Evolutionary conservation across 352 stramenopile species (phyloP).

Genomic region (Pseudoperonospora humuli): DNA sequence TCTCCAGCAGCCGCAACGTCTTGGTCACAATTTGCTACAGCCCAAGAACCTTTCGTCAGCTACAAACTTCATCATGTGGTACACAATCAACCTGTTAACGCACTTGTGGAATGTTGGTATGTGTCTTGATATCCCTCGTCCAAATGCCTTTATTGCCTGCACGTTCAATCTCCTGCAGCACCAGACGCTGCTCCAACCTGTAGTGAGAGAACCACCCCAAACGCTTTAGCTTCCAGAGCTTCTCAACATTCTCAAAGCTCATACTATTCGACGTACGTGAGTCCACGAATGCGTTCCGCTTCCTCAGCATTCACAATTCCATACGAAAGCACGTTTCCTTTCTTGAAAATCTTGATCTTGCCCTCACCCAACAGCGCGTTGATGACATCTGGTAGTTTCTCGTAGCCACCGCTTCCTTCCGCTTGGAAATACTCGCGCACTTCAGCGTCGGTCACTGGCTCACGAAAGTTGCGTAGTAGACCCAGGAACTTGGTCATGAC

Average conservation of each 20-base stretch:
- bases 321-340: slow-evolving; percentile 79
- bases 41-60: slow-evolving; percentile 5
- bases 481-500: slow-evolving; percentile 66
- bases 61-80: not conserved
- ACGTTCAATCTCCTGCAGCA: slow-evolving; percentile 93
- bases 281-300: slow-evolving; percentile 74
- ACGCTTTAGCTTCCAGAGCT: slow-evolving; percentile 9
- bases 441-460: slow-evolving; percentile 71
- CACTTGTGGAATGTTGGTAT: slow-evolving; percentile 93
- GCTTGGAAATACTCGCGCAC: slow-evolving; percentile 76
- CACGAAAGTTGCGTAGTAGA: slow-evolving; percentile 70
- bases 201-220: slow-evolving; percentile 11
- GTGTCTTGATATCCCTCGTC: slow-evolving; percentile 97
- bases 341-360: slow-evolving; percentile 87
- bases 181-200: slow-evolving; percentile 76
- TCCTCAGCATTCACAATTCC: slow-evolving; percentile 76
- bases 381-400: slow-evolving; percentile 74
- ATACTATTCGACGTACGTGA: slow-evolving; percentile 46
- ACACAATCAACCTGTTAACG: not conserved
- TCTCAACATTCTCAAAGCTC: not conserved
- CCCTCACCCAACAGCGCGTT: slow-evolving; percentile 80
- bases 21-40: slow-evolving; percentile 93
- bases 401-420: slow-evolving; percentile 56
- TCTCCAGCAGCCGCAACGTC: slow-evolving; percentile 96
- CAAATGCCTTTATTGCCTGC: slow-evolving; percentile 97